Conservation (phyloP, 352 stramenopile genomes). For the Phytopythium delawarense region DNA sequence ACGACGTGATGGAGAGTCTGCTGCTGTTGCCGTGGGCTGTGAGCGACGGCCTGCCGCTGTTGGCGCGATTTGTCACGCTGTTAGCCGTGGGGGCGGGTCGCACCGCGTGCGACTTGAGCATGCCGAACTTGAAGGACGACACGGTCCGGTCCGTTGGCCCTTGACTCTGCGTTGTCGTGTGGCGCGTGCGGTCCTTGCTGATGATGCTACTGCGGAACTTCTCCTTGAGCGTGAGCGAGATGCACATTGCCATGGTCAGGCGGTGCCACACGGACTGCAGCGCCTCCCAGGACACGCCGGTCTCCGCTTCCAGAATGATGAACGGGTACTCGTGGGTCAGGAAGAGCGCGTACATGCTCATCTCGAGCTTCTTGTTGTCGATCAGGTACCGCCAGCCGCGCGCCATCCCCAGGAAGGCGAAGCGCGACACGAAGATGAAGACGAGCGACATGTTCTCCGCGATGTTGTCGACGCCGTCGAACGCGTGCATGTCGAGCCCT, state of each 20-base stretch:
- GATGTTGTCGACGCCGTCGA: slow-evolving; percentile 13
- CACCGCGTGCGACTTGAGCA: not conserved
- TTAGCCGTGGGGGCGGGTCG: not conserved
- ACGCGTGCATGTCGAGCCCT: not conserved
- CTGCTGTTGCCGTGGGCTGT: too few species aligned
- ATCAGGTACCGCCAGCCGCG: slow-evolving; percentile 8
- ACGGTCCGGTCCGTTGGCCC: not conserved
- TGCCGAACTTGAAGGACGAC: not conserved
- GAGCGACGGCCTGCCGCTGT: not conserved
- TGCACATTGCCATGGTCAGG: slow-evolving; percentile 18
- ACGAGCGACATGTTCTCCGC: slow-evolving; percentile 14
- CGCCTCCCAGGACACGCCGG: slow-evolving; percentile 20
- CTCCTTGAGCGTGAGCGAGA: slow-evolving; percentile 9
- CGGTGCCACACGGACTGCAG: slow-evolving; percentile 29
- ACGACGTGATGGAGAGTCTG: too few species aligned
- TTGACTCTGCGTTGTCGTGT: not conserved
- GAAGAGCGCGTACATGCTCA: slow-evolving; percentile 21
- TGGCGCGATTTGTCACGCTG: not conserved
- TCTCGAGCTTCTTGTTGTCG: slow-evolving; percentile 13
- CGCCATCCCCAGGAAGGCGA: slow-evolving; percentile 22
- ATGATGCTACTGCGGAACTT: slow-evolving; percentile 5
- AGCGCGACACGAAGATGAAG: slow-evolving; percentile 24
- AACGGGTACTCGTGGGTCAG: slow-evolving; percentile 34
- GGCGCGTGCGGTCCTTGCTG: not conserved
- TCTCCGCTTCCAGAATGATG: slow-evolving; percentile 19